Evolutionary conservation across 2,329 filamentous ascomycete genomes (phyloP).

Genomic region (Ophiocordyceps robertsii): DNA sequence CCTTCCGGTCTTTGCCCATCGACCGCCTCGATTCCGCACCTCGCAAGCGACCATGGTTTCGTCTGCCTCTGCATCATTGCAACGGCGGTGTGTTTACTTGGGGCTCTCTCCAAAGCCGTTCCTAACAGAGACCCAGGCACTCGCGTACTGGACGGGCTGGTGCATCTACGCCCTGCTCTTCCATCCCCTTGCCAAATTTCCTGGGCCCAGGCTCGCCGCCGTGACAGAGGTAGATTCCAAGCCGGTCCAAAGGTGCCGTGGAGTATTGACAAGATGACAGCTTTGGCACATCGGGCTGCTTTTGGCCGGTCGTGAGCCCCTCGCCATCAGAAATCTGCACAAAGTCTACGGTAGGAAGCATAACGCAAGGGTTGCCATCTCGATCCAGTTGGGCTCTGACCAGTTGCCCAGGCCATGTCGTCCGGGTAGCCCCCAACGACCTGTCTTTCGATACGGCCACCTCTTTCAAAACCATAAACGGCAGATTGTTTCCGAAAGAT

Average conservation of each 20-base stretch:
- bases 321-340: not conserved
- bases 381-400: not conserved
- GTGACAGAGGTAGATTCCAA: not conserved
- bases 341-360: not conserved
- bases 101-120: not conserved
- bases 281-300: not conserved
- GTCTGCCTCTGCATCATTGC: too few relatives aligned
- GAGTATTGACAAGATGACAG: not conserved
- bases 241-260: not conserved
- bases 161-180: not conserved
- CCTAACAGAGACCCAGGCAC: not conserved
- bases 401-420: not conserved
- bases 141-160: not conserved
- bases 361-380: not conserved
- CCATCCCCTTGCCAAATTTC: not conserved
- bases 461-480: not conserved
- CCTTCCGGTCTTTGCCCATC: too few relatives aligned
- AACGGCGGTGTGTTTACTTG: not conserved
- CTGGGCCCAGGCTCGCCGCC: not conserved
- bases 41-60: too few relatives aligned
- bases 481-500: not conserved
- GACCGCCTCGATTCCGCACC: too few relatives aligned
- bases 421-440: not conserved
- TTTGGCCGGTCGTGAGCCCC: not conserved
- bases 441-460: not conserved